Evolutionary conservation across 148 eudicot genomes (phyloP).

Genomic region (Hydrangea macrophylla): DNA sequence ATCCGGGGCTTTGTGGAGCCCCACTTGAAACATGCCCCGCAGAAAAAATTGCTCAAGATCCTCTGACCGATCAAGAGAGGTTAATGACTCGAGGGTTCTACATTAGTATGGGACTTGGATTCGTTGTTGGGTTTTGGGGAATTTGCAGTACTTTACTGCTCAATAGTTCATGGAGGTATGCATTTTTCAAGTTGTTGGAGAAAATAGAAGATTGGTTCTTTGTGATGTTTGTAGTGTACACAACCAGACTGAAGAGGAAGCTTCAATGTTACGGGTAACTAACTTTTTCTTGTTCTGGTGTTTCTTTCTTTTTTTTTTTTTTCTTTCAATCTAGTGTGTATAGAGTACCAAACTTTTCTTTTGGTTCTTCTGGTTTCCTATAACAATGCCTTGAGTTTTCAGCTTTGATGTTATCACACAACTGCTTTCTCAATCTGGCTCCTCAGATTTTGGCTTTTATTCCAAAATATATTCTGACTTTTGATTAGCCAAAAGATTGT

Average conservation of each 20-base stretch:
- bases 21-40: slow-evolving; percentile 9
- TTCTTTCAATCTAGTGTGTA: too few species aligned
- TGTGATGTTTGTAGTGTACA: not conserved
- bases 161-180: not conserved
- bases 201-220: not conserved
- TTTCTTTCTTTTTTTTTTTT: too few species aligned
- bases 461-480: too few species aligned
- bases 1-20: slow-evolving; percentile 17
- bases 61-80: not conserved
- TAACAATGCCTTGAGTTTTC: too few species aligned
- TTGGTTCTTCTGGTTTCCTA: too few species aligned
- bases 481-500: too few species aligned
- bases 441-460: too few species aligned
- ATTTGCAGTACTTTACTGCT: not conserved
- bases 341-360: too few species aligned
- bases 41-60: not conserved
- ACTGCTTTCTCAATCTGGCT: too few species aligned
- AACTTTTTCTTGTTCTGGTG: too few species aligned
- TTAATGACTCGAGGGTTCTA: not conserved
- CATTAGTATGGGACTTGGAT: not conserved
- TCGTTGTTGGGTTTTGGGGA: not conserved
- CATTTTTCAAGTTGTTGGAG: not conserved
- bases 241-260: not conserved
- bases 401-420: too few species aligned
- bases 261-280: too few species aligned